Percentiles rank a stretch among this genome's conserved stretches.
These are phyloP conservation scores for Populus hybrid DNA, from an alignment of 441 rosid species.

Conservation along the genomic window DNA sequence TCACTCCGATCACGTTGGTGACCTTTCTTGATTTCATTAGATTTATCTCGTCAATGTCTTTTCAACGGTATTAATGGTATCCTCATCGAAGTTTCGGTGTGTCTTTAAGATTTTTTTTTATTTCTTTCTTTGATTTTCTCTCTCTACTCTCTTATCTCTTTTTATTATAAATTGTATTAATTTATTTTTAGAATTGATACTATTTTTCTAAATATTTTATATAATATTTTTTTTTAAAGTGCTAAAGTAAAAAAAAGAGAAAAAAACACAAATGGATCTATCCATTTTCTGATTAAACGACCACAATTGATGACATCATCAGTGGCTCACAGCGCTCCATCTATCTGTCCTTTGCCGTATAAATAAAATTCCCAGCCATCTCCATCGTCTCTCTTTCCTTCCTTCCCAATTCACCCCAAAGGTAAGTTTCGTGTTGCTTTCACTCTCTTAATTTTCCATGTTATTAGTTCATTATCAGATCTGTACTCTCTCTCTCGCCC, in stretches of 20 bases:
- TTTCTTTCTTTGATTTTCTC: too few relatives aligned
- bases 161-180: too few relatives aligned
- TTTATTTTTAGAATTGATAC: too few relatives aligned
- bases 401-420: not conserved
- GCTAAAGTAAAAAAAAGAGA: too few relatives aligned
- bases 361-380: not conserved
- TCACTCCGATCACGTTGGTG: rapidly evolving
- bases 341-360: not conserved
- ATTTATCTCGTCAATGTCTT: too few relatives aligned
- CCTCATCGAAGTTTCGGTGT: rapidly evolving
- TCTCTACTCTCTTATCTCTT: rapidly evolving
- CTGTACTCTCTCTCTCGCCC: not conserved
- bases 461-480: not conserved
- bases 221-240: too few relatives aligned
- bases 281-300: not conserved
- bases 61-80: too few relatives aligned
- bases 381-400: not conserved
- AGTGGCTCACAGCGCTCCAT: not conserved
- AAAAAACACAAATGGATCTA: not conserved
- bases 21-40: rapidly evolving
- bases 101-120: rapidly evolving
- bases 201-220: too few relatives aligned
- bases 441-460: not conserved
- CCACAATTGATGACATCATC: not conserved
- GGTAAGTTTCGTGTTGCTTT: not conserved